Evolutionary conservation across 192 early-diverging fungal genomes (phyloP).

Genomic region (Chytriomyces sp.): DNA sequence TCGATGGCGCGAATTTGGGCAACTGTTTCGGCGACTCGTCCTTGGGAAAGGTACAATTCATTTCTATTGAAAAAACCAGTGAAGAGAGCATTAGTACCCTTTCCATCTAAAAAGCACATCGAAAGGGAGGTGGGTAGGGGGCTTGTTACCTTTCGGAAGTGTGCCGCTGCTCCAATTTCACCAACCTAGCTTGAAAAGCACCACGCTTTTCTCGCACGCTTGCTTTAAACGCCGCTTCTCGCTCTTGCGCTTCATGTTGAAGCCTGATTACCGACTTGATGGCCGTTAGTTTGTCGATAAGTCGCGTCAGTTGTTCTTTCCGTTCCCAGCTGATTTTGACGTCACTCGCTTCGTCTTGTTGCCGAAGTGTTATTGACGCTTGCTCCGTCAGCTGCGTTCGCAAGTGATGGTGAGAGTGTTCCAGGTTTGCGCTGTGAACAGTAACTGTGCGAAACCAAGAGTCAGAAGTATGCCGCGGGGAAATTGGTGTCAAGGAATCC

Average conservation of each 20-base stretch:
- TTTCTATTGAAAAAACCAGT: conserved; percentile 4
- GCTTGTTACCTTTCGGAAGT: conserved; percentile 9
- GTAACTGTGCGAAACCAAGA: background rate
- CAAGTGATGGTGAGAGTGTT: conserved; percentile 2
- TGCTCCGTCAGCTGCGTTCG: conserved; percentile 12
- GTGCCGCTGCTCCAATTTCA: conserved; percentile 12
- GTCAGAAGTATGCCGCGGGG: background rate
- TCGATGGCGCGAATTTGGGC: conserved; percentile 25
- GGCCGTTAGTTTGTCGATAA: conserved; percentile 16
- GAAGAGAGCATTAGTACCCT: background rate
- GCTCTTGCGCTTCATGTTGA: conserved; percentile 13
- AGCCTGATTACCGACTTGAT: conserved; percentile 13
- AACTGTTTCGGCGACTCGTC: conserved; percentile 14
- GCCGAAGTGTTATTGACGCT: background rate
- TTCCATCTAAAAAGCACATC: no score
- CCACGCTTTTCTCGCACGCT: conserved; percentile 7
- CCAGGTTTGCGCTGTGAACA: conserved; percentile 10
- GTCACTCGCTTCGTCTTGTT: conserved; percentile 20
- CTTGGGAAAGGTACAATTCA: conserved; percentile 23
- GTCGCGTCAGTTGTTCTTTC: conserved; percentile 6
- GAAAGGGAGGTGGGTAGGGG: no score
- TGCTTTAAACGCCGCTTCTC: conserved; percentile 11
- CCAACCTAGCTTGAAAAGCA: conserved; percentile 17
- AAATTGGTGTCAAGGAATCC: background rate
- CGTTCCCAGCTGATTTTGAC: background rate